These are phyloP conservation scores for Venturia carpophila DNA, from an alignment of 2,329 filamentous ascomycete species.

Conservation along the genomic window DNA sequence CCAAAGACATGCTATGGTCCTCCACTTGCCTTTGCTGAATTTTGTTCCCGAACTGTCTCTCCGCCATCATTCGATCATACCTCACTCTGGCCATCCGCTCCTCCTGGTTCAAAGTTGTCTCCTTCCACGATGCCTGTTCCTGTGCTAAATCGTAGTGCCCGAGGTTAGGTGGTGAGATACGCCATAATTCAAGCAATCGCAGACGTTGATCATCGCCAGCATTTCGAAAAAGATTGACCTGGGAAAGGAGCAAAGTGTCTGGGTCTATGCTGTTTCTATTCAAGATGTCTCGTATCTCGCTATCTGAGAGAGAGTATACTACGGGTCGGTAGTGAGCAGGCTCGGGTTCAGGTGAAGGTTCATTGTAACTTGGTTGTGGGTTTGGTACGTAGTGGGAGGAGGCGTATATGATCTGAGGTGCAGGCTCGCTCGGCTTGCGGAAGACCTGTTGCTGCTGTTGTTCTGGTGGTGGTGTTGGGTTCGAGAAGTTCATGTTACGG, in stretches of 20 bases:
- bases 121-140: slow-evolving; percentile 51
- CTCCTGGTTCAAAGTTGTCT: slow-evolving; percentile 47
- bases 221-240: slow-evolving; percentile 70
- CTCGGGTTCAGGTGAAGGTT: slow-evolving; percentile 27
- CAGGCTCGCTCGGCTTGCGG: neutral
- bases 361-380: slow-evolving; percentile 20
- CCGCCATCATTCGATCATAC: slow-evolving; percentile 44
- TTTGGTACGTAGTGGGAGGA: slow-evolving; percentile 74
- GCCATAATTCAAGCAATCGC: slow-evolving; percentile 77
- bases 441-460: slow-evolving; percentile 25
- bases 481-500: slow-evolving; percentile 53
- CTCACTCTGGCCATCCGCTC: slow-evolving; percentile 50
- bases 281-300: slow-evolving; percentile 51
- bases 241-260: slow-evolving; percentile 59
- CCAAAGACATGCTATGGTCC: neutral
- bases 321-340: slow-evolving; percentile 22
- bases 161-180: slow-evolving; percentile 59
- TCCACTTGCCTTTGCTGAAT: slow-evolving; percentile 6
- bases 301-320: slow-evolving; percentile 25
- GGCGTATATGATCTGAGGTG: slow-evolving; percentile 53
- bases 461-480: slow-evolving; percentile 21
- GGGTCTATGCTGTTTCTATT: slow-evolving; percentile 63
- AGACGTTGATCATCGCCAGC: slow-evolving; percentile 65
- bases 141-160: slow-evolving; percentile 49
- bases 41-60: slow-evolving; percentile 10